These are phyloP conservation scores for Guadua angustifolia DNA, from an alignment of 176 grass and related monocot species.

Conservation along the genomic window DNA sequence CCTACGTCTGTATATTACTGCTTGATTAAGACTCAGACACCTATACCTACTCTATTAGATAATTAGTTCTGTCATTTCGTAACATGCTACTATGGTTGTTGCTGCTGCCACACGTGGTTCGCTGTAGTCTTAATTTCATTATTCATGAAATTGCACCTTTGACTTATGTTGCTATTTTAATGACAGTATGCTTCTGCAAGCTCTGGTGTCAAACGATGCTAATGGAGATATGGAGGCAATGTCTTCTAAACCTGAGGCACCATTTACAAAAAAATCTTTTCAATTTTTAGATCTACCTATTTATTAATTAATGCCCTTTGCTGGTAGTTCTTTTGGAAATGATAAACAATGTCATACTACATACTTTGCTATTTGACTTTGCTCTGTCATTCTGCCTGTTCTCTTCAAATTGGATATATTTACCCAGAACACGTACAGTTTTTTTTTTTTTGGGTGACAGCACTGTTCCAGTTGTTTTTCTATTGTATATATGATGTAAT, in stretches of 20 bases:
- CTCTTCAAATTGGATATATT: slow-evolving; percentile 31
- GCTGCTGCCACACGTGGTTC: slow-evolving; percentile 18
- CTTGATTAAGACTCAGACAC: background rate
- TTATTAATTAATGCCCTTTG: slow-evolving; percentile 14
- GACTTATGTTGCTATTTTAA: slow-evolving; percentile 45
- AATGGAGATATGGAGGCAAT: slow-evolving; percentile 90
- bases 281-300: slow-evolving; percentile 22
- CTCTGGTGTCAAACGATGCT: slow-evolving; percentile 73
- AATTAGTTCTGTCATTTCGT: background rate
- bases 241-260: slow-evolving; percentile 27
- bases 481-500: slow-evolving; percentile 26
- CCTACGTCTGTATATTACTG: background rate
- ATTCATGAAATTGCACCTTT: slow-evolving; percentile 30
- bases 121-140: slow-evolving; percentile 26
- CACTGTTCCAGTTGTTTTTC: slow-evolving; percentile 37
- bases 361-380: slow-evolving; percentile 1
- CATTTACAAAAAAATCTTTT: slow-evolving; percentile 17
- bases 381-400: slow-evolving; percentile 2
- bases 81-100: slow-evolving; percentile 9
- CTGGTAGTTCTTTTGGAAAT: slow-evolving; percentile 22
- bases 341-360: slow-evolving; percentile 3
- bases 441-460: background rate
- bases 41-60: slow-evolving; percentile 16
- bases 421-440: background rate
- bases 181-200: slow-evolving; percentile 88